Evolutionary conservation across 2,329 filamentous ascomycete species (phyloP), one percentile per base, ranked within the genome.

Genomic region (Endoconidiophora polonica): DNA sequence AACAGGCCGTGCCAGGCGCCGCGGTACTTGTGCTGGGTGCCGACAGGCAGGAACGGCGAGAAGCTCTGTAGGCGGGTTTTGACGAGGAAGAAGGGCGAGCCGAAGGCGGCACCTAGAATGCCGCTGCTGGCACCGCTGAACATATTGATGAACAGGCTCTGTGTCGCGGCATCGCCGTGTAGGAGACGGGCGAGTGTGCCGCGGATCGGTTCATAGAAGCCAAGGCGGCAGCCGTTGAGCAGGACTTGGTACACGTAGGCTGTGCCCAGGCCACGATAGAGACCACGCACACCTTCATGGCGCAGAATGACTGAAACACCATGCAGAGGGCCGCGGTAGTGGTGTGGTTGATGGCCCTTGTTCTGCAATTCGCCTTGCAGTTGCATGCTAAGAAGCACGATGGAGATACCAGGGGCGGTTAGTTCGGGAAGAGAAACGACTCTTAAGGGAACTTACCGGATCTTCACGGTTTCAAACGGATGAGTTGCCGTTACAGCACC

Each of bases 381-480:
- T 69, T 98, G 91, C 76, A 98, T 79, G 60, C 86, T 88, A 41
- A 26, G 44, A 24, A 33, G 22, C 33, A 38, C 16, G 36, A 36
- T 39, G 45, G 42, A 44, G 5, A 16, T 36, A 24, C 14, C 18
- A 14, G 29, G 9, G 40, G 18, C 44, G 18, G 5, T n/a, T 43
- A 39, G 20, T 57, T 42, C 55, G 53, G 20, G 6, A 46, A n/a
- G 9, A 43, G 33, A 10, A 24, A 16, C 42, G 47, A 42, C 18
- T 14, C 26, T 23, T 14, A 24, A 10, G 26, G 44, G n/a, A 14
- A 41, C 72, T 62, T 71, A 88, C 83, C 88, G 84, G 63, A 96
- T 96, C 76, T 98, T 98, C 64, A 98, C 87, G 10, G 90, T 96
- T 68, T 98, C 91, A 69, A 96, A 96, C 52, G 88, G 88, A 67